Evolutionary conservation across 164 flowering plant species (phyloP).

Genomic region (Vitis amurensis): DNA sequence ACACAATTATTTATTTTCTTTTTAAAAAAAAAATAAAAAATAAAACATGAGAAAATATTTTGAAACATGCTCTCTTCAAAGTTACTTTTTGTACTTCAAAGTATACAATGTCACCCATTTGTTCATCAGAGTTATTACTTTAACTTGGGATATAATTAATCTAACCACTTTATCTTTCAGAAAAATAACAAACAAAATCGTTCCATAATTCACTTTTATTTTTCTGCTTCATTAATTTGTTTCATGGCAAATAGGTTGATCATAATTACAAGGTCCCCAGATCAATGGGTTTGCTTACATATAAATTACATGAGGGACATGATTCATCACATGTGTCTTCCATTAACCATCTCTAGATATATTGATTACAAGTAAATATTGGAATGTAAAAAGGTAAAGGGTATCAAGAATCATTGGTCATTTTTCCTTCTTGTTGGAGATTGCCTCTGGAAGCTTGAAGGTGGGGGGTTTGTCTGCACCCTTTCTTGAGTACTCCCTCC

Average conservation of each 20-base stretch:
- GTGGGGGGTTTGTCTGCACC: constrained; percentile 86
- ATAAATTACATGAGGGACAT: neutral
- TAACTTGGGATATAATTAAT: too few relatives aligned
- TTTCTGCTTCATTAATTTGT: too few relatives aligned
- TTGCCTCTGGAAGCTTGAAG: constrained; percentile 77
- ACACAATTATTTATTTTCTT: too few relatives aligned
- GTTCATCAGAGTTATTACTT: too few relatives aligned
- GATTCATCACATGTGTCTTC: neutral
- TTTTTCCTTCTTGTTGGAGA: constrained; percentile 45
- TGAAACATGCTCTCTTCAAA: too few relatives aligned
- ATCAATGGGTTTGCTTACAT: neutral
- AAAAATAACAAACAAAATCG: too few relatives aligned
- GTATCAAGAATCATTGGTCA: constrained; percentile 20
- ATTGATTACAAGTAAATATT: constrained; percentile 4
- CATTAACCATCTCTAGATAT: neutral
- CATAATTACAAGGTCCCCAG: neutral
- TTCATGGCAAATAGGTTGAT: neutral
- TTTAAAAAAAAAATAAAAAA: too few relatives aligned
- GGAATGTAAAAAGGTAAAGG: neutral
- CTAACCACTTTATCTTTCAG: too few relatives aligned
- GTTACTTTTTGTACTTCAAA: too few relatives aligned
- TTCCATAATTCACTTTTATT: too few relatives aligned
- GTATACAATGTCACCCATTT: too few relatives aligned
- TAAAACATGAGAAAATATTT: too few relatives aligned
- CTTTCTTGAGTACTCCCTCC: constrained; percentile 93